Evolutionary conservation across 306 rosid species (phyloP).

Genomic region (Senna siamea): DNA sequence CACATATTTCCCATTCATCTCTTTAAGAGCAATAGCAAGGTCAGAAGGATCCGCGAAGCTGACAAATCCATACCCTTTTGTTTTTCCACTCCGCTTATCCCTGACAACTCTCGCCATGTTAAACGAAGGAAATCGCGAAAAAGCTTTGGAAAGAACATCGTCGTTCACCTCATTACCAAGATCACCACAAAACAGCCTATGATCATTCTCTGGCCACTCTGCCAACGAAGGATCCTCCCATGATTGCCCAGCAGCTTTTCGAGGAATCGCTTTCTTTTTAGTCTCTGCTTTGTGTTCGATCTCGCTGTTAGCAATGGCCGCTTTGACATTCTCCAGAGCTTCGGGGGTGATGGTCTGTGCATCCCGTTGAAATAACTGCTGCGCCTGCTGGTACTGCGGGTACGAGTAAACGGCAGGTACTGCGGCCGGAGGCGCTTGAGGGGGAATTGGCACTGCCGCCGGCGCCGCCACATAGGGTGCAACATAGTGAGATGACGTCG

Average conservation of each 20-base stretch:
- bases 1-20: conserved; percentile 87
- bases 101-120: conserved; percentile 92
- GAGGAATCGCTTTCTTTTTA: conserved; percentile 78
- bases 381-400: conserved; percentile 66
- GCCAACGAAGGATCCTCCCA: conserved; percentile 93
- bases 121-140: conserved; percentile 78
- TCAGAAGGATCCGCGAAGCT: conserved; percentile 85
- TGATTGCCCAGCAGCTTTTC: conserved; percentile 76
- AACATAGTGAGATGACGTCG: conserved; percentile 45
- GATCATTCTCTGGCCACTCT: conserved; percentile 92
- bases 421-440: conserved; percentile 51
- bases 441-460: conserved; percentile 29
- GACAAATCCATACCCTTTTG: conserved; percentile 97
- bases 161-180: conserved; percentile 92
- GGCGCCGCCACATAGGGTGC: conserved; percentile 47
- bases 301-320: conserved; percentile 87
- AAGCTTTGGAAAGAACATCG: conserved; percentile 83
- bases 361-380: conserved; percentile 71
- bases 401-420: conserved; percentile 45
- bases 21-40: conserved; percentile 79
- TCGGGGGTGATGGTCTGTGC: conserved; percentile 87
- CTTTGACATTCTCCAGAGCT: conserved; percentile 84
- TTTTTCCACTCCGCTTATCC: conserved; percentile 96
- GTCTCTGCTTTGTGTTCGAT: conserved; percentile 84
- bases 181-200: conserved; percentile 81